Evolutionary conservation across 1,139 yeast species (phyloP).

Genomic region (Wickerhamomyces sp.): DNA sequence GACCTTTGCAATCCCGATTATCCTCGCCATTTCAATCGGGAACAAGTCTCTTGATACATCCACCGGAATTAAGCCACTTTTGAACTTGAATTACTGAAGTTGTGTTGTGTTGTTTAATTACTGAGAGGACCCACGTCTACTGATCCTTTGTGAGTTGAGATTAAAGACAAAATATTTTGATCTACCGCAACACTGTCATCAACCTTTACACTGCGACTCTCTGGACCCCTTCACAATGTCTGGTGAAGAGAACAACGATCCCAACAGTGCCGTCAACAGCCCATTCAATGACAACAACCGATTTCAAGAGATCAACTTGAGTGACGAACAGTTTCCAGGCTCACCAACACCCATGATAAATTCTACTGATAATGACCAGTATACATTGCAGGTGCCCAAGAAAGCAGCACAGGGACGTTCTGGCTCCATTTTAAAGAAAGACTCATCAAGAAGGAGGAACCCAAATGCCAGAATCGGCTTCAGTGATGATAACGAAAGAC

Average conservation of each 20-base stretch:
- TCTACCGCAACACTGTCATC: too few species aligned
- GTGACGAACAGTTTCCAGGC: constrained; percentile 3
- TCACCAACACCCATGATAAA: background rate
- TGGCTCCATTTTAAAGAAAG: constrained; percentile 20
- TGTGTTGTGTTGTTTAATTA: too few species aligned
- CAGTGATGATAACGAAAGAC: constrained; percentile 14
- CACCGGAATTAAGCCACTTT: too few species aligned
- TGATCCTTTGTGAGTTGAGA: too few species aligned
- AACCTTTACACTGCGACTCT: too few species aligned
- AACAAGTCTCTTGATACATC: too few species aligned
- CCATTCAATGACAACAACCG: constrained; percentile 15
- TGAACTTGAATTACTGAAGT: too few species aligned
- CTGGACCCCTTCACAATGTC: background rate
- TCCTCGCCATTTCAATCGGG: too few species aligned
- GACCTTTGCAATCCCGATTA: too few species aligned
- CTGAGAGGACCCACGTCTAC: too few species aligned
- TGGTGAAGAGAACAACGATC: constrained; percentile 1
- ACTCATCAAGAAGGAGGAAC: constrained; percentile 12
- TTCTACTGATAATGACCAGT: constrained; percentile 2
- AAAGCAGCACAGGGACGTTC: constrained; percentile 6
- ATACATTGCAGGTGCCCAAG: constrained; percentile 9
- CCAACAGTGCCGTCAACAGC: constrained; percentile 11
- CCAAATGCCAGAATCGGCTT: constrained; percentile 20
- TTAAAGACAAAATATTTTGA: too few species aligned
- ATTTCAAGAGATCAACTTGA: constrained; percentile 15